These are phyloP conservation scores for Sarcodon aspratus DNA, from an alignment of 768 basidiomycete species.

Conservation along the genomic window DNA sequence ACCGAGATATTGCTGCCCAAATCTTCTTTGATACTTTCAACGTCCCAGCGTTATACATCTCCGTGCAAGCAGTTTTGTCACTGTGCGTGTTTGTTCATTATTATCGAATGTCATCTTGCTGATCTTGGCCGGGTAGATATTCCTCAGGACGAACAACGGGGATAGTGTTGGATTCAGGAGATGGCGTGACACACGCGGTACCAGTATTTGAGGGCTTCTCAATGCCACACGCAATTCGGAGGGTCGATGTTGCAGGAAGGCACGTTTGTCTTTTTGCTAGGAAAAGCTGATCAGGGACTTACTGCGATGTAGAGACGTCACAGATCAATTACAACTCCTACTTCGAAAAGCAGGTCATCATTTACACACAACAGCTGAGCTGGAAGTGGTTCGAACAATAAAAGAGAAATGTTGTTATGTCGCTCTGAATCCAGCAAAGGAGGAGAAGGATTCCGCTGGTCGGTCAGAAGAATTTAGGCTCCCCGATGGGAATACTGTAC, in stretches of 20 bases:
- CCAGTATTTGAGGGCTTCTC: slow-evolving; percentile 99
- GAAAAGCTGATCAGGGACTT: not conserved
- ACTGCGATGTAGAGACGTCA: slow-evolving; percentile 64
- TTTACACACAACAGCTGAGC: slow-evolving; percentile 93
- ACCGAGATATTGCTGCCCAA: slow-evolving; percentile 93
- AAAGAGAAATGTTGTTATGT: slow-evolving; percentile 99
- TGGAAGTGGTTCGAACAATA: slow-evolving; percentile 92
- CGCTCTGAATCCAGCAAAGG: slow-evolving; percentile 84
- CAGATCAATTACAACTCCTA: slow-evolving; percentile 89
- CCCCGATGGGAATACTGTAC: slow-evolving; percentile 90
- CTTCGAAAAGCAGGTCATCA: slow-evolving; percentile 92
- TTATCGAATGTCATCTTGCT: not conserved
- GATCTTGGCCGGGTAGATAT: slow-evolving; percentile 47
- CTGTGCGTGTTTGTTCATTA: slow-evolving; percentile 44
- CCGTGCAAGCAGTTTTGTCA: slow-evolving; percentile 94
- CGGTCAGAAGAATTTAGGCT: slow-evolving; percentile 82
- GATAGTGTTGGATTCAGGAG: slow-evolving; percentile 97
- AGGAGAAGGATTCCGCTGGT: slow-evolving; percentile 81
- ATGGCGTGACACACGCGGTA: slow-evolving; percentile 97
- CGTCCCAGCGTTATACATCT: slow-evolving; percentile 92
- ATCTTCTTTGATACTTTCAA: slow-evolving; percentile 99
- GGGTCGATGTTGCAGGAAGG: slow-evolving; percentile 96
- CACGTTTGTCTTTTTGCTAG: slow-evolving; percentile 20
- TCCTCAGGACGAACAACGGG: slow-evolving; percentile 97
- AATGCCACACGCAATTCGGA: slow-evolving; percentile 95